Conservation (phyloP, 306 rosid species). For the Castanospermum australe region DNA sequence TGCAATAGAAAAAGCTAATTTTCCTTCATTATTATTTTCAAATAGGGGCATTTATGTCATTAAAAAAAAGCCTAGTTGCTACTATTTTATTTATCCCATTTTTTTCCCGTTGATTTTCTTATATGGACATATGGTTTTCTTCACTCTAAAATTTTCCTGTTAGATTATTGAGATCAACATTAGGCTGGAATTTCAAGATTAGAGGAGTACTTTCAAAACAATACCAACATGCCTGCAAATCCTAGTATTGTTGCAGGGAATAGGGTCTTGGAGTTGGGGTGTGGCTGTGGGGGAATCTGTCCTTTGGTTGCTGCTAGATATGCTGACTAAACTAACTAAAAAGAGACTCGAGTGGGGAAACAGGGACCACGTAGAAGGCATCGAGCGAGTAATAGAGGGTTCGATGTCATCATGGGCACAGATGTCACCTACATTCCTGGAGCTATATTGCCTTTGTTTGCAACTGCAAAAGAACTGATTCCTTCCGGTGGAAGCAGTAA, state of each 20-base stretch:
- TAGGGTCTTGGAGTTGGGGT: slow-evolving; percentile 60
- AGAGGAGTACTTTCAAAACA: slow-evolving; percentile 42
- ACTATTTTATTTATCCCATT: no score
- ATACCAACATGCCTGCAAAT: slow-evolving; percentile 62
- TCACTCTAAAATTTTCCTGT: neutral
- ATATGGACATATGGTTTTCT: no score
- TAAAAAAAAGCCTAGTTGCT: no score
- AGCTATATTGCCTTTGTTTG: slow-evolving; percentile 52
- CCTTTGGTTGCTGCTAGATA: slow-evolving; percentile 53
- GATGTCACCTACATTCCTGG: slow-evolving; percentile 55
- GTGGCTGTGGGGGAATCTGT: slow-evolving; percentile 79
- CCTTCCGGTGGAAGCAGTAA: slow-evolving; percentile 1
- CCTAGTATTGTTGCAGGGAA: slow-evolving; percentile 48
- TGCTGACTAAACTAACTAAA: slow-evolving; percentile 41
- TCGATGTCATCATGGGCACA: slow-evolving; percentile 57
- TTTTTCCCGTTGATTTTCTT: no score
- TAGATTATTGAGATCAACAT: slow-evolving; percentile 38
- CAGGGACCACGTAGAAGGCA: slow-evolving; percentile 40
- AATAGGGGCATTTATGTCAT: no score
- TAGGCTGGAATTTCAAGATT: slow-evolving; percentile 43
- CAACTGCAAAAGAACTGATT: slow-evolving; percentile 54
- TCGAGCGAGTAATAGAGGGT: slow-evolving; percentile 39
- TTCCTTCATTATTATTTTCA: no score
- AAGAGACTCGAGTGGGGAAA: slow-evolving; percentile 56
- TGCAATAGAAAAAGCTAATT: no score